These are phyloP conservation scores for Globisporangium ultimum DNA, from an alignment of 352 stramenopile species.

Conservation along the genomic window DNA sequence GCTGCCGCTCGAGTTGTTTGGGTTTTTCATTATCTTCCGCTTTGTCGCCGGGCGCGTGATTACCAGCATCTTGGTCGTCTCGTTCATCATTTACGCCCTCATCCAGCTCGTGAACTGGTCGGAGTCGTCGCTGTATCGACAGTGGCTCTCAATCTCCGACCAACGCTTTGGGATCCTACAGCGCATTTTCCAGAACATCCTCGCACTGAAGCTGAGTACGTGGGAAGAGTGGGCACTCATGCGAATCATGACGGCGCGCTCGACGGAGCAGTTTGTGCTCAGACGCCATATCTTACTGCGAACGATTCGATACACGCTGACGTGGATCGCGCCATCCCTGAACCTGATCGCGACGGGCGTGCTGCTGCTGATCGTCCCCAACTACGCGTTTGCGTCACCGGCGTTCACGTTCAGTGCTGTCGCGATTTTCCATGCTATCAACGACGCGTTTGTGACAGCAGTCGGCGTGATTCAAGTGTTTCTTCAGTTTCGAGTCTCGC, in stretches of 20 bases:
- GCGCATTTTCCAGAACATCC: conserved; percentile 11
- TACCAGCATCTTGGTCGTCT: conserved; percentile 12
- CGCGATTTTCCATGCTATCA: conserved; percentile 36
- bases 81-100: conserved; percentile 10
- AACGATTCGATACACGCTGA: conserved; percentile 30
- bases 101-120: conserved; percentile 16
- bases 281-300: conserved; percentile 20
- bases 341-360: conserved; percentile 32
- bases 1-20: conserved; percentile 25
- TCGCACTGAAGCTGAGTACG: conserved; percentile 44
- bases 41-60: conserved; percentile 13
- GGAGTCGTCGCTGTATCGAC: conserved; percentile 6
- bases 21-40: conserved; percentile 17
- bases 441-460: conserved; percentile 23
- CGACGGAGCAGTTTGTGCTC: conserved; percentile 31
- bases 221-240: conserved; percentile 55
- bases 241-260: conserved; percentile 32
- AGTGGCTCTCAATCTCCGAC: conserved; percentile 18
- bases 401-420: conserved; percentile 33
- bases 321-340: conserved; percentile 29
- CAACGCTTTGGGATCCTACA: conserved; percentile 13
- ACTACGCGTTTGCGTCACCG: conserved; percentile 23
- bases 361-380: conserved; percentile 21
- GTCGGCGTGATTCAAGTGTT: conserved; percentile 16
- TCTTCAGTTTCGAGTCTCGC: conserved; percentile 25